Evolutionary conservation across 2,329 filamentous ascomycete genomes (phyloP).

Genomic region (Aspergillus melleus): DNA sequence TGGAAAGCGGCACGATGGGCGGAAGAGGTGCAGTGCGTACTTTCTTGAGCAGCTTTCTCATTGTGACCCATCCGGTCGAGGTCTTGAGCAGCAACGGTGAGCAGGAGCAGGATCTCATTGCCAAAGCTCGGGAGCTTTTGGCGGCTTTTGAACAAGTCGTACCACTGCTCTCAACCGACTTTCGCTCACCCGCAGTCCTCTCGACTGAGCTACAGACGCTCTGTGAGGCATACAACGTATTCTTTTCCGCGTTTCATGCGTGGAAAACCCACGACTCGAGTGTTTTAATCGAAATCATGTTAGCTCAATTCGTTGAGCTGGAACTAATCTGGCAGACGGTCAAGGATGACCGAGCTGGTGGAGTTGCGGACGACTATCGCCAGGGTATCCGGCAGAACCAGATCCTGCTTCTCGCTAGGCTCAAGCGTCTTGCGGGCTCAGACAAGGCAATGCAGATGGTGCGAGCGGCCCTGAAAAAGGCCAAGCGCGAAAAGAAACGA

Average conservation of each 20-base stretch:
- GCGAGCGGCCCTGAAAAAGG: conserved; percentile 61
- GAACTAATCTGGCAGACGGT: conserved; percentile 68
- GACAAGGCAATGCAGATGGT: conserved; percentile 62
- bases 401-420: conserved; percentile 60
- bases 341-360: conserved; percentile 61
- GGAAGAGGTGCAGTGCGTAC: conserved; percentile 57
- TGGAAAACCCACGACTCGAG: conserved; percentile 66
- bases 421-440: conserved; percentile 62
- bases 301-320: conserved; percentile 65
- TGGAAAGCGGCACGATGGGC: conserved; percentile 47
- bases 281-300: conserved; percentile 64
- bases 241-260: conserved; percentile 62
- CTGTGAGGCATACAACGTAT: conserved; percentile 58
- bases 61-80: conserved; percentile 60
- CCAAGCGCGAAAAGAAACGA: conserved; percentile 53
- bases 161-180: conserved; percentile 49
- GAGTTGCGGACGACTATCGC: conserved; percentile 63
- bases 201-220: conserved; percentile 51
- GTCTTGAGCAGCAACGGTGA: conserved; percentile 63
- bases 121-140: conserved; percentile 61
- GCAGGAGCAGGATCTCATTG: conserved; percentile 62
- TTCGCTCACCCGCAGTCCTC: conserved; percentile 41
- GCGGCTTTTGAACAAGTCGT: conserved; percentile 56
- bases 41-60: conserved; percentile 64
- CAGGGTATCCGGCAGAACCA: conserved; percentile 68